Percentiles rank a stretch among this genome's conserved stretches.
These are phyloP conservation scores for barley (Hordeum vulgare) DNA, from an alignment of 176 grass and related monocot genomes.

Conservation along the genomic window MorexV3_pseudomolecules_assembly NC_058519.1:45548297-45548796, in stretches of 20 bases:
- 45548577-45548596: not conserved
- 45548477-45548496: not conserved
- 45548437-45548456: not conserved
- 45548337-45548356: not conserved
- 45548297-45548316: not conserved
- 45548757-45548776: not conserved
- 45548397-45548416: not conserved
- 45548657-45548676: not conserved
- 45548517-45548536: not conserved
- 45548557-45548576: not conserved
- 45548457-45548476: not conserved
- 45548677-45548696: not conserved
- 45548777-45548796: not conserved
- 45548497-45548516: not conserved
- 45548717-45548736: not conserved
- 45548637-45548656: not conserved
- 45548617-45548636: not conserved
- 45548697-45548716: not conserved
- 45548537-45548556: not conserved
- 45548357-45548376: conserved; percentile 24
- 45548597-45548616: not conserved
- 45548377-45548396: conserved; percentile 7
- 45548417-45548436: not conserved
- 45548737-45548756: not conserved
- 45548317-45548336: not conserved